Base-by-base conservation (phyloP, 768 basidiomycete genomes). In the Tulasnella sp. region DNA sequence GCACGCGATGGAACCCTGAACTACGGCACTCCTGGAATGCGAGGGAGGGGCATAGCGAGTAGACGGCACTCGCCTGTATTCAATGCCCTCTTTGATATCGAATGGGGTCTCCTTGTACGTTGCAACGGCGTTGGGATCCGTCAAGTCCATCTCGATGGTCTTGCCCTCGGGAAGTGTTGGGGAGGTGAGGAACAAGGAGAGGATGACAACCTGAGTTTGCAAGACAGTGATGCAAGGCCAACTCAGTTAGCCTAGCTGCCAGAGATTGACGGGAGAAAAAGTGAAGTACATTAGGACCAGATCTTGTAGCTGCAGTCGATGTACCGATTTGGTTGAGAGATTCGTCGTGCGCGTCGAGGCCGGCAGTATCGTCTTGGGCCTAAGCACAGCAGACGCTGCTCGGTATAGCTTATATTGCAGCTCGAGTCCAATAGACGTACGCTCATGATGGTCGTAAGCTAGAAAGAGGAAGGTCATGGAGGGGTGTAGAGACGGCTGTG, bases 301-400 rank as follows among this genome's bases (percentile, higher is more conserved):
- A 83, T 17, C 85, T 82, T 76, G 85, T 81, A 25, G 81, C 36
- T 22, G 77, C 37, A 4, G 81, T 34, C 25, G 82, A 85, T 37
- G 88, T 87, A 7, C 76, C 81, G 77, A 98, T 90, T 79, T 94
- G 90, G 39, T 91, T 90, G 80, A 99, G 87, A 82, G 93, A 95
- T 84, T 97, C 96, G 82, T 98, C 96, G 78, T 92, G 87, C 38
- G 91, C 90, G 84, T 97, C 96, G 64, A 97, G 88, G 45, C 90
- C 84, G 34, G 93, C 91, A 64, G 93, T 93, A 82, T 96, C 93
- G 34, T 93, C 93, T 4, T 70, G 69, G 37, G 29, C 6, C 85
- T 87, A 80, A 54, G 5, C 67, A n/a, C 15, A 1, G 6, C 67
- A 29, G 15, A 31, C 11, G n/a, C 67, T 2, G 15, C 9, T 22